Percentiles rank a stretch among this genome's conserved stretches.
These are phyloP conservation scores for Puccinellia tenuiflora DNA, from an alignment of 176 grass and related monocot species.

Conservation along the genomic window DNA sequence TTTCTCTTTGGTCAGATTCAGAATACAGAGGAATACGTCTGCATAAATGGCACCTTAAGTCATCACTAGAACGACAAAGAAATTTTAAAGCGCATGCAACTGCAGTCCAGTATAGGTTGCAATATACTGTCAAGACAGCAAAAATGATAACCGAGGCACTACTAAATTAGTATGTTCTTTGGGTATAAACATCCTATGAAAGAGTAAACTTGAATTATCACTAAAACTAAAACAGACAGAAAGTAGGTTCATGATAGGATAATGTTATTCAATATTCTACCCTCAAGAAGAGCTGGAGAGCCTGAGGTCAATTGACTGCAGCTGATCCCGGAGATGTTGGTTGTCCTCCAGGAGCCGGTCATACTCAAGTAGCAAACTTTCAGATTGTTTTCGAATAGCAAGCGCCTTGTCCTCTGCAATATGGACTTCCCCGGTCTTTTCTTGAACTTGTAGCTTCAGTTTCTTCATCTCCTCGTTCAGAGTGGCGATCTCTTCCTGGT, in stretches of 20 bases:
- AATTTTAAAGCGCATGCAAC: not conserved
- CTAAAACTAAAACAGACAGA: not conserved
- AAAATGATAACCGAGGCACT: not conserved
- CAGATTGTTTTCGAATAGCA: constrained; percentile 64
- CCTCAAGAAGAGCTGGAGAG: constrained; percentile 51
- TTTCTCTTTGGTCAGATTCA: too few relatives aligned
- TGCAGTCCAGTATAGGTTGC: not conserved
- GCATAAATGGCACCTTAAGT: not conserved
- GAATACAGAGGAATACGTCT: too few relatives aligned
- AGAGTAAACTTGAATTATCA: not conserved
- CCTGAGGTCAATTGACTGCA: constrained; percentile 52
- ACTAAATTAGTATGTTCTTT: constrained; percentile 1
- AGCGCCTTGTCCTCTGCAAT: constrained; percentile 40
- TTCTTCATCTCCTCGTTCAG: constrained; percentile 66
- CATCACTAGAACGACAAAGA: not conserved
- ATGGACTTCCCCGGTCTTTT: constrained; percentile 50
- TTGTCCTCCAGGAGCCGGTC: constrained; percentile 85
- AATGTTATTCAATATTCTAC: constrained; percentile 28
- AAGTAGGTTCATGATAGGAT: not conserved
- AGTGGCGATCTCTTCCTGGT: constrained; percentile 39
- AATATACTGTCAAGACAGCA: not conserved
- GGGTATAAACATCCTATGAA: constrained; percentile 2
- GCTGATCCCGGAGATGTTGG: constrained; percentile 60
- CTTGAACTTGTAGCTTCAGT: constrained; percentile 54
- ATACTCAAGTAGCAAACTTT: constrained; percentile 76